Percentiles rank a stretch among this genome's conserved stretches.
These are phyloP conservation scores for Trametes cingulata DNA, from an alignment of 768 basidiomycete species.

Conservation along the genomic window DNA sequence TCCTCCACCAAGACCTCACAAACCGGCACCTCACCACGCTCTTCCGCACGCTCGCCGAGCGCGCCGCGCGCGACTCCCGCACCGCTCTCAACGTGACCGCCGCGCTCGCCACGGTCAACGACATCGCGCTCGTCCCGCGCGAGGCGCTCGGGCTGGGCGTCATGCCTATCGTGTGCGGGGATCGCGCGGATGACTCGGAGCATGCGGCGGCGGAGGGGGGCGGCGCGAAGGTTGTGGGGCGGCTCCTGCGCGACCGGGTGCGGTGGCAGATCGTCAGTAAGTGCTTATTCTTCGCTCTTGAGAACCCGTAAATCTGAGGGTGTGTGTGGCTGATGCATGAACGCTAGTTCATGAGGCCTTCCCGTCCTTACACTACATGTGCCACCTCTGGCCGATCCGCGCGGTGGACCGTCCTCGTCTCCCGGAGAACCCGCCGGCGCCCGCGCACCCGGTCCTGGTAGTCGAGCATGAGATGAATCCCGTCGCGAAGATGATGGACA, in stretches of 20 bases:
- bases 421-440: not conserved
- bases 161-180: constrained; percentile 1
- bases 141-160: not conserved
- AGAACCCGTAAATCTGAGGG: not conserved
- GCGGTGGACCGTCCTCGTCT: not conserved
- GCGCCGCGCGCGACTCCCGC: no score
- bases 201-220: not conserved
- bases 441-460: not conserved
- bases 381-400: not conserved
- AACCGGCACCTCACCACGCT: no score
- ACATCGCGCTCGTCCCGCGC: no score
- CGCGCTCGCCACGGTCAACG: not conserved
- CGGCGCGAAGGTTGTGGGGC: not conserved
- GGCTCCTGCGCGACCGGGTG: not conserved
- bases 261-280: not conserved
- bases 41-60: no score
- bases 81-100: not conserved
- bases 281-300: not conserved
- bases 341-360: no score
- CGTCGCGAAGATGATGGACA: no score
- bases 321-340: no score
- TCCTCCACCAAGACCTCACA: no score
- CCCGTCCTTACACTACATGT: not conserved
- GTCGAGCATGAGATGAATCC: no score
- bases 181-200: not conserved